Evolutionary conservation across 2,329 filamentous ascomycete genomes (phyloP).

Genomic region (Pyrenophora tritici-repentis): DNA sequence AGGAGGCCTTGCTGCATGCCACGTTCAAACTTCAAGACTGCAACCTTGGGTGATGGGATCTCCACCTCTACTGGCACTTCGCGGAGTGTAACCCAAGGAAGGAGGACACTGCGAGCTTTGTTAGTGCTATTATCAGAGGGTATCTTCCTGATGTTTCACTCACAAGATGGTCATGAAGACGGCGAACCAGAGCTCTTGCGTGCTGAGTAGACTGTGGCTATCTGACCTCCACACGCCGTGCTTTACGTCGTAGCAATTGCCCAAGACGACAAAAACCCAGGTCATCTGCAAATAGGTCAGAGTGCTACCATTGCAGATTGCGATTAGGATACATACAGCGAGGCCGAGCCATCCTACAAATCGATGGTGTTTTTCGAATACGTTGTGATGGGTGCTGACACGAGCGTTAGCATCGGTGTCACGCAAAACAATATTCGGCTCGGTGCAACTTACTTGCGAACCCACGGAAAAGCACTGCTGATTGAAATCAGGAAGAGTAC

Average conservation of each 20-base stretch:
- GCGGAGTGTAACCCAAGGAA: slow-evolving; percentile 44
- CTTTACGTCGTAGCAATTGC: slow-evolving; percentile 44
- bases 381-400: slow-evolving; percentile 42
- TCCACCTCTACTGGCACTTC: slow-evolving; percentile 43
- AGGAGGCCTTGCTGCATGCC: slow-evolving; percentile 46
- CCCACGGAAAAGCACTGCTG: slow-evolving; percentile 43
- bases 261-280: slow-evolving; percentile 43
- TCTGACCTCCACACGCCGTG: slow-evolving; percentile 36
- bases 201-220: slow-evolving; percentile 35
- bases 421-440: neutral
- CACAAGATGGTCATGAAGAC: slow-evolving; percentile 46
- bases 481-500: slow-evolving; percentile 45
- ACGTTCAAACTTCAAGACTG: slow-evolving; percentile 40
- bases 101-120: slow-evolving; percentile 31
- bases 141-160: neutral
- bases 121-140: neutral
- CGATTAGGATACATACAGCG: slow-evolving; percentile 27
- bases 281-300: slow-evolving; percentile 33
- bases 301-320: neutral
- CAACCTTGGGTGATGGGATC: slow-evolving; percentile 44
- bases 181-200: slow-evolving; percentile 45
- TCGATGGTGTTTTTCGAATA: slow-evolving; percentile 44
- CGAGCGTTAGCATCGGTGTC: slow-evolving; percentile 17
- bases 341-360: slow-evolving; percentile 46
- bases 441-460: slow-evolving; percentile 38